Evolutionary conservation across 2,329 filamentous ascomycete species (phyloP).

Genomic region (Cladosporium halotolerans): DNA sequence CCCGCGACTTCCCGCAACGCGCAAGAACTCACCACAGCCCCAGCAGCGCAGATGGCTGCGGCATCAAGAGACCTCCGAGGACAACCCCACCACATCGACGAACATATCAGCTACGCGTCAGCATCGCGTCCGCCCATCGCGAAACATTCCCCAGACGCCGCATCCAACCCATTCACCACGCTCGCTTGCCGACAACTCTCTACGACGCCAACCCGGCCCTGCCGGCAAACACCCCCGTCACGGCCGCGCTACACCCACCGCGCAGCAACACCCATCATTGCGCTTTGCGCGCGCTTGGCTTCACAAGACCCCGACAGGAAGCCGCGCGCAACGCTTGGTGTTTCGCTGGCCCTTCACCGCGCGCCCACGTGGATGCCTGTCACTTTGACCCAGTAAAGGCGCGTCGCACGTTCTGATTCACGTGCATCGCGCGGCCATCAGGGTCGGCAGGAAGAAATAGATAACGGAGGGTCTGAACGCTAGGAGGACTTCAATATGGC

Average conservation of each 20-base stretch:
- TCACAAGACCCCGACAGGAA: not conserved
- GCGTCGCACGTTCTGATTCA: not conserved
- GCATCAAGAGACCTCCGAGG: not conserved
- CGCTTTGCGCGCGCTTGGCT: slow-evolving; percentile 10
- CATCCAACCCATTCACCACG: slow-evolving; percentile 2
- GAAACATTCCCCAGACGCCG: slow-evolving; percentile 8
- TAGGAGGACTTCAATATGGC: slow-evolving; percentile 9
- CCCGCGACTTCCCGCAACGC: too few relatives aligned
- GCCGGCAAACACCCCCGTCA: slow-evolving; percentile 4
- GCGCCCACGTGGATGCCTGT: slow-evolving; percentile 1
- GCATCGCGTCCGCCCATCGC: slow-evolving; percentile 8
- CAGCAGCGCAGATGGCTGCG: not conserved
- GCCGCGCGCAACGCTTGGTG: not conserved
- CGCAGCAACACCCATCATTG: slow-evolving; percentile 3
- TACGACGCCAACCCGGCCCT: not conserved
- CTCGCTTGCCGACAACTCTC: not conserved
- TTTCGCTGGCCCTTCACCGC: not conserved
- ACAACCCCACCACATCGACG: not conserved
- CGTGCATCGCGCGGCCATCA: not conserved
- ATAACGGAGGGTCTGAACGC: not conserved
- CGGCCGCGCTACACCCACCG: slow-evolving; percentile 2
- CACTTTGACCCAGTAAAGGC: not conserved
- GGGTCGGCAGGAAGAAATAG: not conserved
- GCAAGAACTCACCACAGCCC: too few relatives aligned
- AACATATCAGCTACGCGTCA: slow-evolving; percentile 6